Evolutionary conservation across 148 eudicot species (phyloP), one percentile per base, ranked within the genome.

Genomic region (Dysphania ambrosioides): DNA sequence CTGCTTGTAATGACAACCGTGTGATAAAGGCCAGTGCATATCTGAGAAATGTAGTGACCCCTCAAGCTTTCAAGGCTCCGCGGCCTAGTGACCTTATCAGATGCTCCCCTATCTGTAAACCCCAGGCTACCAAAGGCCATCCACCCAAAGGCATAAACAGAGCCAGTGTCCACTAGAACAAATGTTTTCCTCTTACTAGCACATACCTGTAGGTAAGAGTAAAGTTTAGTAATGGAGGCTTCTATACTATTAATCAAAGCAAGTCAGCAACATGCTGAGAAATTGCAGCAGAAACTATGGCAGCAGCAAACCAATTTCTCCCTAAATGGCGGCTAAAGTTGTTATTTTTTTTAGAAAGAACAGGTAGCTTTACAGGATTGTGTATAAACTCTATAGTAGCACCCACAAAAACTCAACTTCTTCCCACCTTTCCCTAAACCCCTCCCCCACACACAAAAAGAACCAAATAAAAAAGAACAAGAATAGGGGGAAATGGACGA

Each of bases 51-150:
- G 68, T 86, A 91, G 72, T 88, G 89, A 68, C 47, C 63, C 74
- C 84, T 86, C 82, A 95, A 81, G 84, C 96, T 90, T 41, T 85
- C 83, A 10, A 95, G 85, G 58, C 84, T 55, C 42, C 87, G 86
- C 13, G 98, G 97, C 77, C 58, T 72, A 5, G 77, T 74, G 70
- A 95, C 47, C 83, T 95, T 92, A 75, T 89, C 93, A 8, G 92
- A 91, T 15, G 74, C 86, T 44, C 88, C 92, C 76, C 86, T 84
- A 78, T 90, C 92, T 13, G 89, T 89, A 74, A 95, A 88, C 53
- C 98, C 98, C 9, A 95, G 90, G 83, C 98, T 92, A 21, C 97
- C 97, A 70, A 90, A 95, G 29, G 85, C 97, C 96, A 92, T 92
- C 96, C 96, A 90, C 21, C 97, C 98, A 75, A 92, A 95, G 40